Base-by-base conservation (phyloP, 106 monocot genomes). In the Vanilla planifolia region DNA sequence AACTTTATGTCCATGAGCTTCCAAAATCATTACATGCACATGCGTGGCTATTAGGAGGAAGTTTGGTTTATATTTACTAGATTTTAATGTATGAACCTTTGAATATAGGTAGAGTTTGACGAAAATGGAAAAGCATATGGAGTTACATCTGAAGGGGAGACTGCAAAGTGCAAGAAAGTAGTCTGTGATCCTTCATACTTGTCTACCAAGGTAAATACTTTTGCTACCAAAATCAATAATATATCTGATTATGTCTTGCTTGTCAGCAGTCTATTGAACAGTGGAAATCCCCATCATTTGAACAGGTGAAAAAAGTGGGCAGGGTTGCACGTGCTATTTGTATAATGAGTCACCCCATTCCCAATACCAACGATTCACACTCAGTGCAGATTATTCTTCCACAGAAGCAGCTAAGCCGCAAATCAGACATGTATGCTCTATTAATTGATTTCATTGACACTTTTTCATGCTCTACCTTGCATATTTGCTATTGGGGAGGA, bases 171-270 rank as follows among this genome's bases (percentile, higher is more conserved):
- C 68, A 86, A 92, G 41, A 92, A 86, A 65, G 61, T 92, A 25
- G 86, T 92, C 3, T 92, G 92, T 65, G 86, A 92, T 59, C 92
- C 92, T 70, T 92, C 92, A 13, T 92, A 86, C 51, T 70, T 92
- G 48, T 67, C 86, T 44, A 55, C 69, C 35, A 92, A 86, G 83
- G 92, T 92, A 83, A 69, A 50, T 1, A 25, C 35, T 39, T 17
- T 34, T 28, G 26, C 10, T 43, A 5, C 23, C 37, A 35, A 29
- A 23, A 48, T 42, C 11, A 19, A 26, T 60, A 9, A 16, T 22
- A 34, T n/a, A 8, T 15, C 17, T 27, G 32, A 28, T 26, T 27
- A 27, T 51, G 10, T 10, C 37, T 37, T 0, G 37, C 37, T 6
- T n/a, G n/a, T n/a, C n/a, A n/a, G n/a, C n/a, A n/a, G n/a, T n/a